A percentile compares a stretch with the other conserved stretches of the same genome.
These are phyloP conservation scores for Irpex lacteus DNA, from an alignment of 1,284 basidiomycete genomes.

Conservation along the genomic window DNA sequence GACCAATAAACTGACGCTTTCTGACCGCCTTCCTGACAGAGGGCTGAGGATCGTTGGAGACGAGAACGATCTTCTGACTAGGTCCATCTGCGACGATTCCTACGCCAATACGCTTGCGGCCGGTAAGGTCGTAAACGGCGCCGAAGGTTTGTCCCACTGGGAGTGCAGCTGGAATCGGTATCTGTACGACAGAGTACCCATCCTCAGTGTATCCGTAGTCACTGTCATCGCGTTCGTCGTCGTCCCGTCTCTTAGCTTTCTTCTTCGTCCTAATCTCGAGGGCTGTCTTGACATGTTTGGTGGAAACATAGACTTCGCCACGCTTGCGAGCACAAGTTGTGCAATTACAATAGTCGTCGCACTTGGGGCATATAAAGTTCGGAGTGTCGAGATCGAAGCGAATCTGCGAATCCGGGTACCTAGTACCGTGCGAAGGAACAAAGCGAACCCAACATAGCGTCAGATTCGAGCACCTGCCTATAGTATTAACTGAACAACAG, in stretches of 20 bases:
- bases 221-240: not conserved
- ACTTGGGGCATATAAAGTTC: conserved; percentile 25
- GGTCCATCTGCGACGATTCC: conserved; percentile 19
- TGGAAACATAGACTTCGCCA: conserved; percentile 23
- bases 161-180: conserved; percentile 5
- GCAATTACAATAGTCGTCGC: conserved; percentile 25
- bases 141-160: conserved; percentile 14
- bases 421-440: not conserved
- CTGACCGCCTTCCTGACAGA: not conserved
- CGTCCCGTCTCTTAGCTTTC: not conserved
- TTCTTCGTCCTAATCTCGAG: not conserved
- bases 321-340: conserved; percentile 22
- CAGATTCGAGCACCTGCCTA: too few relatives aligned
- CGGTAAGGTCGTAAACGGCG: conserved; percentile 20
- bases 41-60: not conserved
- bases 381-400: conserved; percentile 20
- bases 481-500: not conserved
- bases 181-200: not conserved
- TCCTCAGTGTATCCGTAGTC: conserved; percentile 4
- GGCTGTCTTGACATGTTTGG: not conserved
- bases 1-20: not conserved
- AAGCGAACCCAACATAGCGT: too few relatives aligned
- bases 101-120: conserved; percentile 19
- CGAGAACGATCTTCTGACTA: conserved; percentile 3
- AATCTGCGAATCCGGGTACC: conserved; percentile 23